A percentile compares a stretch with the other conserved stretches of the same genome.
Conservation (phyloP, 202 grass and related monocot species). For the Cymbopogon flexuosus region DNA sequence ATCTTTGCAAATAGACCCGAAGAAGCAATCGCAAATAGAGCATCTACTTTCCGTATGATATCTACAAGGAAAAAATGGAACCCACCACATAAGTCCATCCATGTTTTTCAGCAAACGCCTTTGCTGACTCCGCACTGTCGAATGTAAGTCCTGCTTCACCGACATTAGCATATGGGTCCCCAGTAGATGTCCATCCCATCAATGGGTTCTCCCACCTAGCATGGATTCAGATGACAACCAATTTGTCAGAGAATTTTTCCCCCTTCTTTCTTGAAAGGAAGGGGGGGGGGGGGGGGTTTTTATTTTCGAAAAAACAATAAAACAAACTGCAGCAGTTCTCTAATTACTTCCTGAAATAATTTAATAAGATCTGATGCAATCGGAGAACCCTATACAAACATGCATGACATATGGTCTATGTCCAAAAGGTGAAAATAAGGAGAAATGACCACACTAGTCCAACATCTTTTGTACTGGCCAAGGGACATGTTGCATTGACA, state of each 20-base stretch:
- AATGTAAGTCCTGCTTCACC: conserved; percentile 78
- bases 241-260: not conserved
- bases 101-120: conserved; percentile 83
- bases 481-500: not conserved
- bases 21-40: not conserved
- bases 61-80: not conserved
- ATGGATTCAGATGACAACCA: conserved; percentile 23
- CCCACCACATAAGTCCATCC: conserved; percentile 94
- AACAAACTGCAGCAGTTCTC: not conserved
- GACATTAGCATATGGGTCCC: conserved; percentile 95
- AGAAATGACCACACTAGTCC: not conserved
- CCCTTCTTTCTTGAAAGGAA: too few relatives aligned
- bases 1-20: not conserved
- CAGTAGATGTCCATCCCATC: conserved; percentile 99
- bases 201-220: conserved; percentile 98
- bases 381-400: not conserved
- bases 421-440: not conserved
- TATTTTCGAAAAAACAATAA: not conserved
- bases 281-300: not conserved
- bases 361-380: not conserved
- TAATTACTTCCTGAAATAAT: not conserved
- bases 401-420: not conserved
- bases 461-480: not conserved
- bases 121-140: conserved; percentile 80
- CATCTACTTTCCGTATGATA: conserved; percentile 3